phyloP scores from a whole-genome alignment of 345 rosid species.

The Aquilaria sinensis region DNA sequence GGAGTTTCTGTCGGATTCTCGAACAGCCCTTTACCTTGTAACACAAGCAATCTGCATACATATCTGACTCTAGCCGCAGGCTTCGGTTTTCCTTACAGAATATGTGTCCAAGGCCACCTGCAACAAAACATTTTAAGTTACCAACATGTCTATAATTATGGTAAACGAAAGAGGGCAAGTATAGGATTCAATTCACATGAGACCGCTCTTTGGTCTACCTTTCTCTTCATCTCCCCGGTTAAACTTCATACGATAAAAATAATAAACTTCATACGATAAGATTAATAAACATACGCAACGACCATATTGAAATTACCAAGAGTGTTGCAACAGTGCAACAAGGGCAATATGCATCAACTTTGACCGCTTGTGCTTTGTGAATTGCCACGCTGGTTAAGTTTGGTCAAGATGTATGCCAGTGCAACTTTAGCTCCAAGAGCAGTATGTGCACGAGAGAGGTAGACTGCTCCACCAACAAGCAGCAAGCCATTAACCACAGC shows the following conservation, averaged over 20 bases:
- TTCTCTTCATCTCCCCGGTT: not conserved
- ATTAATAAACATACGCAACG: not conserved
- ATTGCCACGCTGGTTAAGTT: constrained; percentile 50
- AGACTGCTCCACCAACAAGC: constrained; percentile 66
- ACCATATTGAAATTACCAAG: constrained; percentile 1
- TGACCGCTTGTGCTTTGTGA: constrained; percentile 31
- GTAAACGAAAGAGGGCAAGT: too few species aligned
- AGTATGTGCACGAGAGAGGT: constrained; percentile 68
- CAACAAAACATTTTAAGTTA: too few species aligned
- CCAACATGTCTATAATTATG: too few species aligned
- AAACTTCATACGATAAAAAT: constrained; percentile 1
- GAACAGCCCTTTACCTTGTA: too few species aligned
- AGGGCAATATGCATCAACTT: constrained; percentile 10
- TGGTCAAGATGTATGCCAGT: constrained; percentile 71
- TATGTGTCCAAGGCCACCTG: too few species aligned
- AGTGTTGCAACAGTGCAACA: not conserved
- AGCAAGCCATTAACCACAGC: constrained; percentile 59
- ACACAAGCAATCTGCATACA: too few species aligned
- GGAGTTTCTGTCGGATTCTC: too few species aligned
- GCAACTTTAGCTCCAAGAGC: constrained; percentile 79
- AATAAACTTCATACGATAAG: not conserved
- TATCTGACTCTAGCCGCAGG: too few species aligned
- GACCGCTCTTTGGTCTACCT: too few species aligned
- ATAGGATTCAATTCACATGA: too few species aligned
- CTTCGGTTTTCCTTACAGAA: too few species aligned